Evolutionary conservation across 176 grass and related monocot genomes (phyloP).

Genomic region (Lolium multiflorum): DNA sequence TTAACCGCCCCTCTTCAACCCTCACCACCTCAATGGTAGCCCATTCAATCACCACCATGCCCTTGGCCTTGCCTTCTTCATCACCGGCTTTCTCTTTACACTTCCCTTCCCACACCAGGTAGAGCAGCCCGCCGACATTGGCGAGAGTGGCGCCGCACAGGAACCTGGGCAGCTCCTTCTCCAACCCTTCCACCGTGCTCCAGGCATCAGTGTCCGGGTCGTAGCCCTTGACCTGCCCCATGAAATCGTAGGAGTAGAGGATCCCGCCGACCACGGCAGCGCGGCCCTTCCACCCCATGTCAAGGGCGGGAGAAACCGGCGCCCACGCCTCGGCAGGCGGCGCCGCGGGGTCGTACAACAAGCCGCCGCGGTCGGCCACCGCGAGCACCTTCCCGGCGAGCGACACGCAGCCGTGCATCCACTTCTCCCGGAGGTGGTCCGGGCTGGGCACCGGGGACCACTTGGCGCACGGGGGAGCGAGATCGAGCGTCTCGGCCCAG

Average conservation of each 20-base stretch:
- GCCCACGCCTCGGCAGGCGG: conserved; percentile 55
- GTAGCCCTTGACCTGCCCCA: conserved; percentile 90
- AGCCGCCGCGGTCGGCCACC: conserved; percentile 84
- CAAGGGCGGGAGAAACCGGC: conserved; percentile 66
- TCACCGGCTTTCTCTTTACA: conserved; percentile 39
- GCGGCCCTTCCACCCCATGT: conserved; percentile 90
- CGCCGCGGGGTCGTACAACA: conserved; percentile 67
- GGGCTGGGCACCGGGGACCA: conserved; percentile 73
- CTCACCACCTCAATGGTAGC: conserved; percentile 69
- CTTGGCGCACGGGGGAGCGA: conserved; percentile 40
- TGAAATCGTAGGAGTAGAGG: conserved; percentile 86
- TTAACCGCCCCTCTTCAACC: conserved; percentile 43
- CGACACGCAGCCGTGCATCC: conserved; percentile 92
- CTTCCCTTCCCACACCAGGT: conserved; percentile 84
- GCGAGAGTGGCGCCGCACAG: conserved; percentile 74
- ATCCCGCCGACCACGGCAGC: conserved; percentile 69
- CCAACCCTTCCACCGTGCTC: conserved; percentile 68
- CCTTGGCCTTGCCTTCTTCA: conserved; percentile 46
- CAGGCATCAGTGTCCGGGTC: conserved; percentile 62
- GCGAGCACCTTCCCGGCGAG: conserved; percentile 69
- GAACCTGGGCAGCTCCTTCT: conserved; percentile 74
- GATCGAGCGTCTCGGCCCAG: conserved; percentile 79
- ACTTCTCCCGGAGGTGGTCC: conserved; percentile 66
- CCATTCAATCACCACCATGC: conserved; percentile 76
- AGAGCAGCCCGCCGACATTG: conserved; percentile 68